A percentile compares a stretch with the other conserved stretches of the same genome.
Evolutionary conservation across 768 basidiomycete species (phyloP).

Genomic region (Pleurotus eryngii): DNA sequence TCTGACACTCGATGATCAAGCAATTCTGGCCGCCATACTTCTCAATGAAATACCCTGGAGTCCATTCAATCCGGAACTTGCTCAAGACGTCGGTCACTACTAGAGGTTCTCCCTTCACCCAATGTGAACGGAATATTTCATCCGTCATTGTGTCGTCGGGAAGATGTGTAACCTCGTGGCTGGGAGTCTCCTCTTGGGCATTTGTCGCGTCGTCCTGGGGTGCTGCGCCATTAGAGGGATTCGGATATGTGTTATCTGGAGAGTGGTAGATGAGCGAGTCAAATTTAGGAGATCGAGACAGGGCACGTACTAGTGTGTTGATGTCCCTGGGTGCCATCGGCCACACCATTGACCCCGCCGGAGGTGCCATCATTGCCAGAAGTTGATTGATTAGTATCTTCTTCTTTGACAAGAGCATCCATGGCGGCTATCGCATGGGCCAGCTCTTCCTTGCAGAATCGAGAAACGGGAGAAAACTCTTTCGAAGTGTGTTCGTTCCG

Average conservation of each 20-base stretch:
- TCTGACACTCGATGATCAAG: slow-evolving; percentile 81
- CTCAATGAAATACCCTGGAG: slow-evolving; percentile 75
- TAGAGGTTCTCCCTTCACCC: slow-evolving; percentile 73
- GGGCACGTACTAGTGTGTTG: neutral
- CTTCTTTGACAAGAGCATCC: slow-evolving; percentile 44
- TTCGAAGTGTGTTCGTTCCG: slow-evolving; percentile 64
- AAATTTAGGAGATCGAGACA: too few species aligned
- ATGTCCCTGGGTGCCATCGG: neutral
- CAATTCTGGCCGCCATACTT: slow-evolving; percentile 63
- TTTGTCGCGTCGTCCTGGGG: neutral
- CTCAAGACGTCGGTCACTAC: slow-evolving; percentile 66
- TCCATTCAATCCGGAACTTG: slow-evolving; percentile 73
- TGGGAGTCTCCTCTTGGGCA: slow-evolving; percentile 36
- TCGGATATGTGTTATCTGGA: neutral
- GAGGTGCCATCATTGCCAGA: neutral
- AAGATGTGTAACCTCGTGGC: slow-evolving; percentile 44
- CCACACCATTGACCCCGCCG: neutral
- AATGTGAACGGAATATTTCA: slow-evolving; percentile 61
- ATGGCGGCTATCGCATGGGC: slow-evolving; percentile 65
- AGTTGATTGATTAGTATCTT: slow-evolving; percentile 5
- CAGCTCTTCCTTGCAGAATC: slow-evolving; percentile 67
- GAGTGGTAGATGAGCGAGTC: too few species aligned
- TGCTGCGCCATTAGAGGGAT: neutral
- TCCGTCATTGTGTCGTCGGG: slow-evolving; percentile 49
- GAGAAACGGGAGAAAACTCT: slow-evolving; percentile 78